phyloP scores from a whole-genome alignment of 164 flowering plant genomes.

The Umbilicus rupestris region DNA sequence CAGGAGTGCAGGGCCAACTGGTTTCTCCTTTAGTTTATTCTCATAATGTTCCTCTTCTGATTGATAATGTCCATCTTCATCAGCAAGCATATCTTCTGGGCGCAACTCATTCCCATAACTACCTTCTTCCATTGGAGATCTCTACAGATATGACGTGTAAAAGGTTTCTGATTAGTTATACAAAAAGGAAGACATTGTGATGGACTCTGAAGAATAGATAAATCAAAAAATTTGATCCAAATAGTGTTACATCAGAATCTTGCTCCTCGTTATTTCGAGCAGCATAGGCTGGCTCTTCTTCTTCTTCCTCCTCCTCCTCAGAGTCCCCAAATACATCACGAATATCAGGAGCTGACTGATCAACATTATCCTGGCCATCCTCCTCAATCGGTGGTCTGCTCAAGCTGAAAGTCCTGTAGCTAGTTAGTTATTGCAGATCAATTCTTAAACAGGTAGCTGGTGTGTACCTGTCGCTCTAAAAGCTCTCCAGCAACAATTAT shows the following conservation, averaged over 20 bases:
- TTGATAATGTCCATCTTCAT: slow-evolving; percentile 68
- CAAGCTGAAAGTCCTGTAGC: slow-evolving; percentile 4
- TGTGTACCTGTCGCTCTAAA: not conserved
- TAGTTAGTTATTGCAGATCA: not conserved
- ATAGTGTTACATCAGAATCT: slow-evolving; percentile 46
- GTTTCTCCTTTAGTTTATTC: slow-evolving; percentile 62
- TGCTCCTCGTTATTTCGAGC: slow-evolving; percentile 50
- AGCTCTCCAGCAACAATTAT: not conserved
- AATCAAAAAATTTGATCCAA: not conserved
- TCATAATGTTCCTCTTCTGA: slow-evolving; percentile 83
- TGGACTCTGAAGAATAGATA: not conserved
- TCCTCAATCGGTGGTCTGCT: slow-evolving; percentile 45
- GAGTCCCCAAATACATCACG: slow-evolving; percentile 98
- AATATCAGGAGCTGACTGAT: slow-evolving; percentile 64
- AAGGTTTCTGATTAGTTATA: not conserved
- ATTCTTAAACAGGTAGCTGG: not conserved
- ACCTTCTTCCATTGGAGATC: slow-evolving; percentile 70
- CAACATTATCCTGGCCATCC: slow-evolving; percentile 37
- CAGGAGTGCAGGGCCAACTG: slow-evolving; percentile 88
- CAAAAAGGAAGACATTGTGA: not conserved
- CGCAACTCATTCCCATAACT: slow-evolving; percentile 56
- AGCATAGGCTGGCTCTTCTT: slow-evolving; percentile 42
- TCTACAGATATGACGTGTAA: slow-evolving; percentile 20
- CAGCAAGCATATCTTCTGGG: slow-evolving; percentile 83
- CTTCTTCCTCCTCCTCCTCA: slow-evolving; percentile 81